Base-by-base conservation (phyloP, 352 stramenopile genomes). In the Phytophthora cactorum region DNA sequence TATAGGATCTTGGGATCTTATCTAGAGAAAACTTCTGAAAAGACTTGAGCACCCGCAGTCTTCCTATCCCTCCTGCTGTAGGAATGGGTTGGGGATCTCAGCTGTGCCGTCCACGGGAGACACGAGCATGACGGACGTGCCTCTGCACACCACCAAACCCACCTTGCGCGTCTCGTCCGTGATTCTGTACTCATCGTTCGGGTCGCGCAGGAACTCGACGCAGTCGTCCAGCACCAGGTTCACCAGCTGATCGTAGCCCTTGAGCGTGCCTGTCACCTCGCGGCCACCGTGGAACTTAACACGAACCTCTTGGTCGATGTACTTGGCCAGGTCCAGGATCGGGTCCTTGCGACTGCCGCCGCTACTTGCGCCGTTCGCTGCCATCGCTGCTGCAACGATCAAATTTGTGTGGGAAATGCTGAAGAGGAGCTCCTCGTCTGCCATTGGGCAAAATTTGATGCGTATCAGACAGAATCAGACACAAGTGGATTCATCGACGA, bases 181-280 rank as follows among this genome's bases (percentile, higher is more conserved):
- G 52, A 97, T 82, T 59, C 75, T 78, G 77, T 96, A 90, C 49
- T 89, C 75, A 73, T 99, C 93, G 57, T 91, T 96, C 5, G 91
- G 82, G 73, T 98, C 92, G 79, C 96, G 87, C 68, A 99, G 49
- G 71, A 95, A 98, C 83, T 99, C 97, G 59, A 98, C 80, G 69
- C 92, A 97, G 71, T 99, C 94, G 67, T 99, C 97, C 52, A 99
- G 86, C 47, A 99, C 97, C 43, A 99, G 85, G 86, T 99, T 99
- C 39, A 98, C 94, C 36, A 99, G 79, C 70, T 98, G 92, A 76
- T 99, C 97, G 80, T 98, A 99, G 59, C 97, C 97, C 73, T 97
- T 97, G 43, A 99, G 81, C 45, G 90, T 87, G 59, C 96, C 97
- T 59, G 89, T 81, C 14, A 98, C 81, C 75, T 98, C 95, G 59